Evolutionary conservation across 441 rosid species (phyloP).

Genomic region (Jatropha multifida): DNA sequence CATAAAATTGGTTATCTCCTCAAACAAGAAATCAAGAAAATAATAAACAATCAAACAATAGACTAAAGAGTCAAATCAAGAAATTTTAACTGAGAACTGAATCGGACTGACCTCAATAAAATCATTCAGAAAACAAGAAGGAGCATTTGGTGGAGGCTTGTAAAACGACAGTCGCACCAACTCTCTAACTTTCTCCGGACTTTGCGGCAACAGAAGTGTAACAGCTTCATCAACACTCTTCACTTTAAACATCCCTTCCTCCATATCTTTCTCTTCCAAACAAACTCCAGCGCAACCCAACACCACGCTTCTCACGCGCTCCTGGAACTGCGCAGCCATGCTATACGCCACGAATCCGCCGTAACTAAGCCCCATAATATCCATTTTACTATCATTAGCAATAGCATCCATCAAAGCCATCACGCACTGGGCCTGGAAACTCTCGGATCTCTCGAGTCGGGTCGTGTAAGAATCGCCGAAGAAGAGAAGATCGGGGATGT

Average conservation of each 20-base stretch:
- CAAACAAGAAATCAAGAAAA: background rate
- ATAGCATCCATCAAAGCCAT: conserved; percentile 48
- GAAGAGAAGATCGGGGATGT: conserved; percentile 76
- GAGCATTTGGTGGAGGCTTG: conserved; percentile 49
- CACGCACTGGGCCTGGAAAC: conserved; percentile 70
- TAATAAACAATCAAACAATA: background rate
- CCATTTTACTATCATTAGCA: conserved; percentile 38
- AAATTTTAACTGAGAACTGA: background rate
- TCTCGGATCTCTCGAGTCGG: conserved; percentile 61
- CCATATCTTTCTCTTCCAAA: conserved; percentile 71
- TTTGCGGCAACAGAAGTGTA: conserved; percentile 50
- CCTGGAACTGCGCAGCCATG: conserved; percentile 65
- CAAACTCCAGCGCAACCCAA: conserved; percentile 69
- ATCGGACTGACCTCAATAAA: conserved; percentile 48
- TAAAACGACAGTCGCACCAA: conserved; percentile 45
- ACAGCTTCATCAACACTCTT: conserved; percentile 54
- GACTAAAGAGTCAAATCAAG: background rate
- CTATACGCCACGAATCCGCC: conserved; percentile 78
- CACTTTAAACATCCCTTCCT: conserved; percentile 50
- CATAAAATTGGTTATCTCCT: background rate
- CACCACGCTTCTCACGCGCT: conserved; percentile 50
- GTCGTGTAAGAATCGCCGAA: conserved; percentile 79
- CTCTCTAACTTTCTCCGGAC: conserved; percentile 48
- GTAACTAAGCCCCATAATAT: conserved; percentile 66
- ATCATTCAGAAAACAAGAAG: conserved; percentile 60